These are phyloP conservation scores for Sporisorium scitamineum DNA, from an alignment of 1,284 basidiomycete species.

Conservation along the genomic window DNA sequence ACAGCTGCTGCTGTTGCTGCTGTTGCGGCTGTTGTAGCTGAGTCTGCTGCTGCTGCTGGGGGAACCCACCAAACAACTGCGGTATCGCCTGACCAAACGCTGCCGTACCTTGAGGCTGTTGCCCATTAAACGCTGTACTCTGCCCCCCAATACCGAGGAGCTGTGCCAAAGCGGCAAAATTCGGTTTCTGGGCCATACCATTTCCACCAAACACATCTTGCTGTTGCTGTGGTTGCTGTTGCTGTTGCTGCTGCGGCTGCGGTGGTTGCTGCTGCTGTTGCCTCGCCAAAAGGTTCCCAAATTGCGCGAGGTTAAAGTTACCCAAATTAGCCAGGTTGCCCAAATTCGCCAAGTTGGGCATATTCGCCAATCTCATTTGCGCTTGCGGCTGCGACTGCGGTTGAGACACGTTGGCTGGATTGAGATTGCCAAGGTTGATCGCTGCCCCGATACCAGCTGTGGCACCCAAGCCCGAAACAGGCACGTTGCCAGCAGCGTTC, in stretches of 20 bases:
- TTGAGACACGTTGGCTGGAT: background rate
- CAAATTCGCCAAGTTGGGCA: slow-evolving; percentile 14
- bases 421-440: slow-evolving; percentile 2
- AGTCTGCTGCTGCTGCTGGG: slow-evolving; percentile 10
- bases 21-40: slow-evolving; percentile 12
- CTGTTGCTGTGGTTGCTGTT: slow-evolving; percentile 14
- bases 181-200: slow-evolving; percentile 18
- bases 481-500: slow-evolving; percentile 34
- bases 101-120: slow-evolving; percentile 12
- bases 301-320: slow-evolving; percentile 22
- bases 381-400: background rate
- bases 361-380: background rate
- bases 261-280: slow-evolving; percentile 14
- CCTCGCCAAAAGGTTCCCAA: background rate
- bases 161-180: slow-evolving; percentile 28
- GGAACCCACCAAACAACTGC: slow-evolving; percentile 16
- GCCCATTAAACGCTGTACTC: background rate
- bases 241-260: slow-evolving; percentile 11
- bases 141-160: slow-evolving; percentile 31
- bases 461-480: slow-evolving; percentile 21
- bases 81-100: slow-evolving; percentile 12
- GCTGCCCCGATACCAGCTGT: slow-evolving; percentile 6
- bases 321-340: slow-evolving; percentile 16
- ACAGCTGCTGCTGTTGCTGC: slow-evolving; percentile 19
- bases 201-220: background rate